These are phyloP conservation scores for Truncatella angustata DNA, from an alignment of 2,329 filamentous ascomycete species.

Conservation along the genomic window DNA sequence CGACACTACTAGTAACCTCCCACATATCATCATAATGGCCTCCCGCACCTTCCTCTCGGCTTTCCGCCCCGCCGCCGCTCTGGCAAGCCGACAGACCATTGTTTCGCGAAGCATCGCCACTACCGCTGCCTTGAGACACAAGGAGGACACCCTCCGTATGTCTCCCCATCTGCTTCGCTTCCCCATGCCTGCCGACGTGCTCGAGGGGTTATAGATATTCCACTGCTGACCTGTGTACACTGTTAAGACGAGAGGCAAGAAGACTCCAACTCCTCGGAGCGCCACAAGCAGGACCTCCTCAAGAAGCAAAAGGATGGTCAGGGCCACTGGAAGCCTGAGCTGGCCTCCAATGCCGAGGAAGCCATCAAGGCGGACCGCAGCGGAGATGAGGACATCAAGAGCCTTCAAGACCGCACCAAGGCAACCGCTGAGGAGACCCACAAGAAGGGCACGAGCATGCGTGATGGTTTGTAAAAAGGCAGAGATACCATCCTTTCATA, in stretches of 20 bases:
- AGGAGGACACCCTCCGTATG: conserved; percentile 13
- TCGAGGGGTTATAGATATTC: neutral
- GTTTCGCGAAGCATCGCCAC: conserved; percentile 12
- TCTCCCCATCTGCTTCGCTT: neutral
- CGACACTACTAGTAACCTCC: no score
- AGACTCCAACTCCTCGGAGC: conserved; percentile 30
- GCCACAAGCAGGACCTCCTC: conserved; percentile 60
- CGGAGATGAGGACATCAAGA: conserved; percentile 39
- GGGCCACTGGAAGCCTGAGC: conserved; percentile 73
- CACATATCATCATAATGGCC: conserved; percentile 12
- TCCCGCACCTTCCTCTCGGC: conserved; percentile 11
- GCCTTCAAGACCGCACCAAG: conserved; percentile 61
- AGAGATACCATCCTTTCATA: no score
- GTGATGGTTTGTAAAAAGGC: conserved; percentile 36
- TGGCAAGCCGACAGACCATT: conserved; percentile 11
- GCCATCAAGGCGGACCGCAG: conserved; percentile 67
- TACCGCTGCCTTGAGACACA: conserved; percentile 13
- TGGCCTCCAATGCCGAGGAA: conserved; percentile 79
- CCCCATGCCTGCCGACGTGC: neutral
- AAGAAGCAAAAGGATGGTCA: conserved; percentile 68
- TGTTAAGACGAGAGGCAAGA: neutral
- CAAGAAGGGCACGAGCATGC: conserved; percentile 48
- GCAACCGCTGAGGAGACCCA: conserved; percentile 44
- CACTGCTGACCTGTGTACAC: neutral
- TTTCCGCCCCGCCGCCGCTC: conserved; percentile 7